Conservation (phyloP, 2,329 filamentous ascomycete species). For the Daldinia sp. region DNA sequence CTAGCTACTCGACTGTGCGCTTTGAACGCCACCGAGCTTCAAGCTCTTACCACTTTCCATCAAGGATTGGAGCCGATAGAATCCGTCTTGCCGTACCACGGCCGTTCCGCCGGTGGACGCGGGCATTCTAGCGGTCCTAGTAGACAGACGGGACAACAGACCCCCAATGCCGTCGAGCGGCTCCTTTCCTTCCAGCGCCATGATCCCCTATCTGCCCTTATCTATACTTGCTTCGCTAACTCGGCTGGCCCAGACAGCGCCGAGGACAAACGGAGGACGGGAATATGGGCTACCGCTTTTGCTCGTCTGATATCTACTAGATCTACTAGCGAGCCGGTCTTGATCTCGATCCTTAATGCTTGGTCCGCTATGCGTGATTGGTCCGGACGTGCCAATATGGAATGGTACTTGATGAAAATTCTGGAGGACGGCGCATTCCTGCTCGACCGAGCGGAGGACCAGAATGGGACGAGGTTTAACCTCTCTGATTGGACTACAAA, state of each 20-base stretch:
- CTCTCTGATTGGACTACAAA: slow-evolving; percentile 79
- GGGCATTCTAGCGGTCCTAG: slow-evolving; percentile 61
- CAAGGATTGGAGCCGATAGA: slow-evolving; percentile 84
- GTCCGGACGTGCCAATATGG: slow-evolving; percentile 89
- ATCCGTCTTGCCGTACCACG: slow-evolving; percentile 81
- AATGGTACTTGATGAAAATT: slow-evolving; percentile 94
- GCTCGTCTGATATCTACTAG: slow-evolving; percentile 84
- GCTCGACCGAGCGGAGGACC: slow-evolving; percentile 85
- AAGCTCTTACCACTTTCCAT: slow-evolving; percentile 81
- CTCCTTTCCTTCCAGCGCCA: slow-evolving; percentile 90
- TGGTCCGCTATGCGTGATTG: slow-evolving; percentile 90
- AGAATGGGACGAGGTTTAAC: slow-evolving; percentile 77
- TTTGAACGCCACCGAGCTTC: slow-evolving; percentile 80
- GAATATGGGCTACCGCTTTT: slow-evolving; percentile 90
- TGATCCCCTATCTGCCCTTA: slow-evolving; percentile 84
- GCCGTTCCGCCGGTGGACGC: slow-evolving; percentile 59
- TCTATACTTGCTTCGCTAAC: slow-evolving; percentile 91
- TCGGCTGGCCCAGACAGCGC: slow-evolving; percentile 83
- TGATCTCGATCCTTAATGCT: slow-evolving; percentile 86
- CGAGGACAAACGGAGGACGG: slow-evolving; percentile 82
- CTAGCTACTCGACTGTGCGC: slow-evolving; percentile 83
- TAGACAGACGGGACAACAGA: slow-evolving; percentile 59
- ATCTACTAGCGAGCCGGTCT: slow-evolving; percentile 80
- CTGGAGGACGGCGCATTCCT: slow-evolving; percentile 93
- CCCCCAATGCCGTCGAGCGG: slow-evolving; percentile 79